A percentile compares a stretch with the other conserved stretches of the same genome.
These are phyloP conservation scores for Ilex paraguariensis DNA, from an alignment of 305 asterid species.

Conservation along the genomic window DNA sequence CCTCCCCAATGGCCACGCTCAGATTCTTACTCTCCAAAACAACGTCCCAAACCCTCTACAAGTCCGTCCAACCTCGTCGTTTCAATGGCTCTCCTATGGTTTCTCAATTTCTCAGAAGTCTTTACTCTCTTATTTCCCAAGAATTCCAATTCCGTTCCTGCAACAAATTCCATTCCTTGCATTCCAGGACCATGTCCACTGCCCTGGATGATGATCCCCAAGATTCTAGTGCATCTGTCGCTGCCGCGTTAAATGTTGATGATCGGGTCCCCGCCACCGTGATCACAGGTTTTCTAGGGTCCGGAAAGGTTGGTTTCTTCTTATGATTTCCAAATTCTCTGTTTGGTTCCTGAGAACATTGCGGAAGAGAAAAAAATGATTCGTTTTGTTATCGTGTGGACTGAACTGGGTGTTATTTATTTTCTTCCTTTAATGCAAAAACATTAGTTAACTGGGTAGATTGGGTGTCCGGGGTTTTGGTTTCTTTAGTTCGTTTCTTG, in stretches of 20 bases:
- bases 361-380: too few relatives aligned
- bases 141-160: constrained; percentile 14
- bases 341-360: too few relatives aligned
- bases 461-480: too few relatives aligned
- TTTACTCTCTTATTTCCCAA: constrained; percentile 21
- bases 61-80: constrained; percentile 20
- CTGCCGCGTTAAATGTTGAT: constrained; percentile 65
- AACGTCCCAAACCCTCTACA: constrained; percentile 18
- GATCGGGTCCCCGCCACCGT: constrained; percentile 78
- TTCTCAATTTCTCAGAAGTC: constrained; percentile 17
- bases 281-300: constrained; percentile 90
- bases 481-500: too few relatives aligned
- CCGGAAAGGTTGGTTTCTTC: constrained; percentile 62
- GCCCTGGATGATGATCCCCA: constrained; percentile 40
- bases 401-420: neutral
- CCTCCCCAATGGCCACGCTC: constrained; percentile 40
- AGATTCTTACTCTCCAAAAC: constrained; percentile 46
- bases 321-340: neutral
- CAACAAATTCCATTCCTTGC: constrained; percentile 7
- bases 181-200: constrained; percentile 45
- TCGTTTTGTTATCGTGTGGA: too few relatives aligned
- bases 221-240: constrained; percentile 50
- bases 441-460: neutral
- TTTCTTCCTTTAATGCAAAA: neutral
- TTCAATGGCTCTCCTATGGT: constrained; percentile 9